Percentiles rank a stretch among this genome's conserved stretches.
Evolutionary conservation across 169 alveolate species (phyloP).

Genomic region (Eimeria necatrix): DNA sequence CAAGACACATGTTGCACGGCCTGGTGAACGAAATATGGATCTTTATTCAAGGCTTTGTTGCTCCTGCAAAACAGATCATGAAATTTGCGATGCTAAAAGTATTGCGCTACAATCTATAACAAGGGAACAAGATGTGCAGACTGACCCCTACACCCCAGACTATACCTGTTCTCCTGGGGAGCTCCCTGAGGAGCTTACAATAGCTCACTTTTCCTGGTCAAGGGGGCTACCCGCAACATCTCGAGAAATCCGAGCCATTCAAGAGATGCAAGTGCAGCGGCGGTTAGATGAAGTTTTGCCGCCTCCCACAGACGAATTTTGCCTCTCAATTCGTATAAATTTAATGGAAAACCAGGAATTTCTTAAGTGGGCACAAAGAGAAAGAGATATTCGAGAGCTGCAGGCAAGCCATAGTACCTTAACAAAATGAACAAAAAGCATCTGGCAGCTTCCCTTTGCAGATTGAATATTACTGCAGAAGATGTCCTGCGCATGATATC

Average conservation of each 20-base stretch:
- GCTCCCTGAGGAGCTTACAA: constrained; percentile 91
- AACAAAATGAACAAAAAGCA: too few species aligned
- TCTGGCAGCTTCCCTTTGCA: too few species aligned
- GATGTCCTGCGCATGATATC: too few species aligned
- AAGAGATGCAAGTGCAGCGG: constrained; percentile 92
- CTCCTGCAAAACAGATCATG: not conserved
- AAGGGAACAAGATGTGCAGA: constrained; percentile 94
- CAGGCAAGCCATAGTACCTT: constrained; percentile 83
- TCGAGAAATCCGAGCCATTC: constrained; percentile 93
- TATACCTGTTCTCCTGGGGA: constrained; percentile 86
- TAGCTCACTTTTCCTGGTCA: constrained; percentile 90
- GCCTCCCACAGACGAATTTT: constrained; percentile 94
- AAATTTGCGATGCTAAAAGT: constrained; percentile 3
- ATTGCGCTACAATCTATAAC: constrained; percentile 86
- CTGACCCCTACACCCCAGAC: constrained; percentile 94
- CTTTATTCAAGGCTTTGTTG: too few species aligned
- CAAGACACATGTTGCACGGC: too few species aligned
- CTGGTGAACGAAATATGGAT: too few species aligned
- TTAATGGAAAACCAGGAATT: constrained; percentile 94
- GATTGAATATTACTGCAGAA: too few species aligned
- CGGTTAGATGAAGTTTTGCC: constrained; percentile 94
- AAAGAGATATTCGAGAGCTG: constrained; percentile 88
- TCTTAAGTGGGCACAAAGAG: constrained; percentile 94
- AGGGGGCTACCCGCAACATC: constrained; percentile 94
- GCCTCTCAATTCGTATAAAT: constrained; percentile 89